Conservation (phyloP, 2,329 filamentous ascomycete species). For the Colletotrichum paranaense region DNA sequence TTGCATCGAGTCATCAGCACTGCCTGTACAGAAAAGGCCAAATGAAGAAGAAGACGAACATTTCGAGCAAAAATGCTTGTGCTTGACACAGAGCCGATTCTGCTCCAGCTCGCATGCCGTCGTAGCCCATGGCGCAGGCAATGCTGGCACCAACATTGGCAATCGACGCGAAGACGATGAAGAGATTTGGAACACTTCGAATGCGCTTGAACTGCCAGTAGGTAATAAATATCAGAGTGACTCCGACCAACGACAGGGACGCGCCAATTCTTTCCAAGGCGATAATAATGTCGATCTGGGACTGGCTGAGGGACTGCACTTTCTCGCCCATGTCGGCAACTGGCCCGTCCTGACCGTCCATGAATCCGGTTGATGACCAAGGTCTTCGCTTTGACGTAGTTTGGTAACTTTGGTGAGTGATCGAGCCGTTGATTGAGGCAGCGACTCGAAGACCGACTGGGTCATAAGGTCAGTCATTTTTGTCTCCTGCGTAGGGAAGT, state of each 20-base stretch:
- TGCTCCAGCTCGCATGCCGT: conserved; percentile 67
- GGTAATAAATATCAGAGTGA: conserved; percentile 63
- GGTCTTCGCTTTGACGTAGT: neutral
- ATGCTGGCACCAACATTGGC: conserved; percentile 69
- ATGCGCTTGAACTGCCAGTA: conserved; percentile 62
- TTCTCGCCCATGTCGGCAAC: neutral
- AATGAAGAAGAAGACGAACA: conserved; percentile 61
- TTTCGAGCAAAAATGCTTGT: conserved; percentile 73
- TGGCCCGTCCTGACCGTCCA: neutral
- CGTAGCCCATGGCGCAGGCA: conserved; percentile 78
- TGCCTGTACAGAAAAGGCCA: neutral
- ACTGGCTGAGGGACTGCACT: conserved; percentile 39
- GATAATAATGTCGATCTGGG: conserved; percentile 55
- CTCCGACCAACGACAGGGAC: conserved; percentile 61
- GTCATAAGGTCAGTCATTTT: neutral
- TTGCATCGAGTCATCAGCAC: conserved; percentile 1
- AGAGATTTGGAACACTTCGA: conserved; percentile 70
- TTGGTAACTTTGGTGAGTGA: neutral
- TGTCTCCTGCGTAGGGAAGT: neutral
- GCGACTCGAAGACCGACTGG: neutral
- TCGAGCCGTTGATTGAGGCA: neutral
- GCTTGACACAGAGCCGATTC: conserved; percentile 69
- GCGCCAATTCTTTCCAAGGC: conserved; percentile 65
- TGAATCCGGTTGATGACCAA: neutral
- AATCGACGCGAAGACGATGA: conserved; percentile 71